Evolutionary conservation across 768 basidiomycete genomes (phyloP), one percentile per base, ranked within the genome.

Genomic region (Chiua virens): DNA sequence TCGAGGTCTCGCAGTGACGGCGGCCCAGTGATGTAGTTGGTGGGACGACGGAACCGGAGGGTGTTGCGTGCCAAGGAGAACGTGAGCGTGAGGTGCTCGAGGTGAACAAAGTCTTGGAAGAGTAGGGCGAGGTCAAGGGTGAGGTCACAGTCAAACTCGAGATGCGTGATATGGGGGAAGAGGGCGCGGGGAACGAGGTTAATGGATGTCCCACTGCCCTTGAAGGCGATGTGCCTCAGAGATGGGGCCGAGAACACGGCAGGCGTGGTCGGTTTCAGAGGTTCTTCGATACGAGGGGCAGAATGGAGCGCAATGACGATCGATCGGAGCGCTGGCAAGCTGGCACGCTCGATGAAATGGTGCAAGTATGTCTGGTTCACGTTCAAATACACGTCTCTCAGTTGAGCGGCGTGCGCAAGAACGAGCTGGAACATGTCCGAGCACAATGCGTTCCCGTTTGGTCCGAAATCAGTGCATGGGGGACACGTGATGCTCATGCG

Each of bases 341-440:
- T 32, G 23, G 61, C 55, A 9, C 18, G 17, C 15, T 30, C 13
- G 41, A 68, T 40, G 47, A 67, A 55, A 21, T 48, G 44, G n/a
- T 40, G 36, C n/a, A 70, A 27, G 45, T 67, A 67, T 23, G 42
- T 42, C 6, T 15, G 43, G 39, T 51, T 42, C 45, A 54, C 68
- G 36, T 47, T 41, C 47, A 67, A 22, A n/a, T 27, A 45, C 36
- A 67, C 15, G 20, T 61, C 54, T 20, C 25, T 36, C 25, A 68
- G 28, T 13, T 53, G 66, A 2, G 53, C 4, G 37, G 54, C 47
- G 46, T 70, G 68, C 25, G 61, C 49, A 4, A 55, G 27, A 7
- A 47, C 56, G 17, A 67, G 54, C 32, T 48, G 58, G 39, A 68
- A 58, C 1, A 67, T 42, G 5, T 47, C 58, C 15, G 66, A 70